Base-by-base conservation (phyloP, 2,329 filamentous ascomycete genomes). In the Phialemoniopsis sp. region DNA sequence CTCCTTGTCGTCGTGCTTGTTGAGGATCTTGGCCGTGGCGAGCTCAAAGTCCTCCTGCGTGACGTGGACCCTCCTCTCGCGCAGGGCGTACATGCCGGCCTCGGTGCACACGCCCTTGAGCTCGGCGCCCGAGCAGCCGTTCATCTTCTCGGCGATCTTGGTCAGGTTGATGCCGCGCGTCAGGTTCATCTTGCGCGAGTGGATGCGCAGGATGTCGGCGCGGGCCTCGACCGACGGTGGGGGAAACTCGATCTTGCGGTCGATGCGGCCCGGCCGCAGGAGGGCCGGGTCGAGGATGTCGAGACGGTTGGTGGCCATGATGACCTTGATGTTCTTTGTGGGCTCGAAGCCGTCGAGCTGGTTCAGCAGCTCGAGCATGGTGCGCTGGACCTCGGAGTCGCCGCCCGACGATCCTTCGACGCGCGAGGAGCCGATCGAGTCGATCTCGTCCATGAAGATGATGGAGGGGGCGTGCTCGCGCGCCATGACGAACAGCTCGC, bases 381-480 rank as follows among this genome's bases (percentile, higher is more conserved):
- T 98, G 56, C 93, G 85, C 70, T 98, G 93, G 38, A 98, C 93
- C 67, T 98, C 93, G 1, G 90, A 96, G 60, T 98, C 93, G 57
- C 93, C 93, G 38, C 90, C 90, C 15, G 88, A 94, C 42, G 87
- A 94, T 18, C 91, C 91, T 62, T 98, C 93, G 39, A 98, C 91
- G 67, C 93, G 87, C 44, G 89, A 95, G 28, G 90, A 96, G 48
- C 93, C 93, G 66, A 98, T 98, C 52, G 88, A 95, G 73, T 98
- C 93, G 65, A 98, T 97, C 67, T 98, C 93, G 64, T 98, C 93
- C 93, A 98, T 98, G 75, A 98, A 98, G 67, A 98, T 98, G 68
- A 98, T 98, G 51, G 88, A 95, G 16, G 93, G 93, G 1, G 93
- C 93, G 56, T 98, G 93, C 63, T 98, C 93, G 66, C 93, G 80